Base-by-base conservation (phyloP, 1,284 basidiomycete genomes). In the Fomes fomentarius region DNA sequence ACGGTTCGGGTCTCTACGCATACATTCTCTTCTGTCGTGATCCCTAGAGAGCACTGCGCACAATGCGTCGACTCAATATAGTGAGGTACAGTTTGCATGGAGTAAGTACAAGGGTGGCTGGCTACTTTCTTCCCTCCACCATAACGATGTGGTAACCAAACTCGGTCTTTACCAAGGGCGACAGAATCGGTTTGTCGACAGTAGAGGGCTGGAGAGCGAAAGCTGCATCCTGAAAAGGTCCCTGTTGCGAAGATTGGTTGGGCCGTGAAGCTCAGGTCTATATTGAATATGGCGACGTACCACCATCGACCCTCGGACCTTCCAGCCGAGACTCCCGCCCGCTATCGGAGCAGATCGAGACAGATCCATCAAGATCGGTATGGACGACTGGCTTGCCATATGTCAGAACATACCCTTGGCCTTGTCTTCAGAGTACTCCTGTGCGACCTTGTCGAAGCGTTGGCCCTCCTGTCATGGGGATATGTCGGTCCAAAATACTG, bases 81-180 rank as follows among this genome's bases (percentile, higher is more conserved):
- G 31, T 2, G 31, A 33, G 31, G 15, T 11, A 5, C 31, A 33
- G n/a, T n/a, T n/a, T n/a, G n/a, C n/a, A n/a, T n/a, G n/a, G n/a
- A n/a, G n/a, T n/a, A n/a, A n/a, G n/a, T n/a, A n/a, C n/a, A n/a
- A 19, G 34, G 26, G 9, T 11, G 25, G n/a, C 24, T 3, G 8
- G 14, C 79, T 69, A 91, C 53, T 87, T 82, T 45, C 90, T 80
- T 17, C 88, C 89, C 72, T 93, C 90, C 4, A 92, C 89, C 87
- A 93, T 91, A 68, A 93, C 91, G 63, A 93, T 85, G 67, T 93
- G 91, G 68, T 93, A 93, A n/a, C 91, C 91, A 66, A 86, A 86
- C 56, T 80, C 83, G 2, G 91, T 93, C 72, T 91, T 93, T 34
- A 93, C 85, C 41, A 93, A 79, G 9, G 83, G 72, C 4, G 89